A percentile compares a stretch with the other conserved stretches of the same genome.
Conservation (phyloP, 768 basidiomycete genomes). For the Pilatotrama ljubarskyi region DNA sequence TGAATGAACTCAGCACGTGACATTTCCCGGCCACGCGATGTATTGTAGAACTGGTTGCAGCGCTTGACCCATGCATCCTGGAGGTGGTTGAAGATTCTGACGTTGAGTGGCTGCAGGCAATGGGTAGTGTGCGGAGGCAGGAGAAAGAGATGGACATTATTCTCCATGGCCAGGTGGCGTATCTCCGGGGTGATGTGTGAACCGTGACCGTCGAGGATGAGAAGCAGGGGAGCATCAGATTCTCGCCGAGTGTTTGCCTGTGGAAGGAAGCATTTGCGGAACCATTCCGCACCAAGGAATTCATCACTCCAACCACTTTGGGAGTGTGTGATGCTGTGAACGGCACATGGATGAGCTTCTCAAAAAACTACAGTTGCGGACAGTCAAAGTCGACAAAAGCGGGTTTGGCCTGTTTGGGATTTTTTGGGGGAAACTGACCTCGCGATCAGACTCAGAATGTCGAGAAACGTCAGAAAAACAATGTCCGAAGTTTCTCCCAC, state of each 20-base stretch:
- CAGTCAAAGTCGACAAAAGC: too few species aligned
- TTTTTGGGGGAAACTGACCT: too few species aligned
- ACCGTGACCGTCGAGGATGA: constrained; percentile 46
- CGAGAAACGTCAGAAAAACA: too few species aligned
- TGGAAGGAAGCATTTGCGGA: constrained; percentile 40
- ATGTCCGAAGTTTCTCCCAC: too few species aligned
- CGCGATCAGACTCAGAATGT: too few species aligned
- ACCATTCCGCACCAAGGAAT: constrained; percentile 39
- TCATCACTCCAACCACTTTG: constrained; percentile 46
- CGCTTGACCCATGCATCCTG: constrained; percentile 29
- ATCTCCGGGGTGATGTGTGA: constrained; percentile 38
- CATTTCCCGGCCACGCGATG: neutral
- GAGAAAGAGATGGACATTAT: constrained; percentile 35
- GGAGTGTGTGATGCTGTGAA: constrained; percentile 37
- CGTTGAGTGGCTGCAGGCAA: constrained; percentile 44
- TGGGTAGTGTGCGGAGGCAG: constrained; percentile 46
- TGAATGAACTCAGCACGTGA: neutral
- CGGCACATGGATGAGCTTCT: too few species aligned
- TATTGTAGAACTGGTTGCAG: neutral
- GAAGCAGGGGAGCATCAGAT: constrained; percentile 36
- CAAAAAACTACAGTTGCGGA: too few species aligned
- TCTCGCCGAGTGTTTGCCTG: constrained; percentile 31
- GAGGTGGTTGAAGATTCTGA: constrained; percentile 40
- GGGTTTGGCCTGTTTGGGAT: too few species aligned
- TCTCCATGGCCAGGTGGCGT: constrained; percentile 27